Percentiles rank a stretch among this genome's conserved stretches.
Conservation (phyloP, 192 early-diverging fungal species). For the Linnemannia zychae region DNA sequence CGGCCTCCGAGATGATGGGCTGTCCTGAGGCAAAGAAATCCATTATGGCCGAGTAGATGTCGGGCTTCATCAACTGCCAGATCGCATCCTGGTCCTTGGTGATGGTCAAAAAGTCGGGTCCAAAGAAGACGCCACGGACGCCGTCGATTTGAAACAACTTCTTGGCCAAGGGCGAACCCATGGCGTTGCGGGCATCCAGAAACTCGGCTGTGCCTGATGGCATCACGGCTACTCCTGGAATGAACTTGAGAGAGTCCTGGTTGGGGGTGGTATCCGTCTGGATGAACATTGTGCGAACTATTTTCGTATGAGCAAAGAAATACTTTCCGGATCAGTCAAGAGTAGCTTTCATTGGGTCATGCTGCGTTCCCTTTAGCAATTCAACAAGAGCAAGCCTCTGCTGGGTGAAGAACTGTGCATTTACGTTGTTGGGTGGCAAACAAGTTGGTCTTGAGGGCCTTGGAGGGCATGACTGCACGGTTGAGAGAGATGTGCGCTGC, state of each 20-base stretch:
- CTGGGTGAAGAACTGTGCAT: background rate
- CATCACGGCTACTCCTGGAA: constrained; percentile 91
- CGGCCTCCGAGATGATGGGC: constrained; percentile 76
- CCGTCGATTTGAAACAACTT: constrained; percentile 96
- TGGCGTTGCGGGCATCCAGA: constrained; percentile 77
- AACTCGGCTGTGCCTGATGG: constrained; percentile 83
- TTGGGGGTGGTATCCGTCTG: constrained; percentile 95
- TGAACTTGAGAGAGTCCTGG: constrained; percentile 95
- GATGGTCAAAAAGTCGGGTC: constrained; percentile 95
- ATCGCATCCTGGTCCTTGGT: constrained; percentile 89
- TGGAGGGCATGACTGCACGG: constrained; percentile 12
- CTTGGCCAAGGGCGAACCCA: constrained; percentile 90
- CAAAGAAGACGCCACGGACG: constrained; percentile 90
- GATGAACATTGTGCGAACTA: constrained; percentile 85
- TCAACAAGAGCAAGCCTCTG: background rate
- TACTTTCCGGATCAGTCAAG: too few species aligned
- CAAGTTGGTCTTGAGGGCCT: constrained; percentile 34
- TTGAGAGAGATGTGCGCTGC: constrained; percentile 32
- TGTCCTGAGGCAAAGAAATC: constrained; percentile 90
- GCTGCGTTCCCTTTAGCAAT: background rate
- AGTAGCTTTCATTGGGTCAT: too few species aligned
- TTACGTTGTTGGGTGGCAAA: constrained; percentile 46
- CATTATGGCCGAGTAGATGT: constrained; percentile 97
- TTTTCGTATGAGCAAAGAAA: background rate
- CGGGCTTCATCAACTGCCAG: constrained; percentile 99